A percentile compares a stretch with the other conserved stretches of the same genome.
Conservation (phyloP, 1,139 yeast species). For the Nadsonia commutata region DNA sequence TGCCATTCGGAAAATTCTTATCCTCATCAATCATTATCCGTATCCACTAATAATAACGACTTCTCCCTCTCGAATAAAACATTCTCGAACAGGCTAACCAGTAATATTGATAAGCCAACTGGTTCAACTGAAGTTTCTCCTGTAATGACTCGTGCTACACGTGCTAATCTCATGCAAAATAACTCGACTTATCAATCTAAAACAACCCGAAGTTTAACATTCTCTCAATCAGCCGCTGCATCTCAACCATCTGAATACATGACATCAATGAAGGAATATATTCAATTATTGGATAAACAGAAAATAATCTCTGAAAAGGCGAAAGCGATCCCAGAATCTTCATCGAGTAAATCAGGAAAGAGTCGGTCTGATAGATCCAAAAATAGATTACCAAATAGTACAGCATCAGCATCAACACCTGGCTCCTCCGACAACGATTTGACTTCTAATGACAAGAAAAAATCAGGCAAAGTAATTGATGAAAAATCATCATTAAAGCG, state of each 20-base stretch:
- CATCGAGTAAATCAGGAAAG: not conserved
- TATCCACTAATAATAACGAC: not conserved
- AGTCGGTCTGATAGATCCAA: not conserved
- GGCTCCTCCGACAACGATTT: not conserved
- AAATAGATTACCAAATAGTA: not conserved
- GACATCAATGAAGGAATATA: not conserved
- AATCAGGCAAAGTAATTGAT: not conserved
- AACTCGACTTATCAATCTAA: not conserved
- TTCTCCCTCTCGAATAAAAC: not conserved
- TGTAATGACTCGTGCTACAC: not conserved
- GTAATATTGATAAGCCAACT: not conserved
- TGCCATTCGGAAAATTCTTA: not conserved
- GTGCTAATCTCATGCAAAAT: not conserved
- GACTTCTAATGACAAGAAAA: not conserved
- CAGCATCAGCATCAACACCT: not conserved
- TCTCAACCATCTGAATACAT: too few relatives aligned
- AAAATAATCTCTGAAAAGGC: not conserved
- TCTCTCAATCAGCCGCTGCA: not conserved
- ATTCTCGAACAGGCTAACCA: not conserved
- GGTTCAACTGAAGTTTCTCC: not conserved
- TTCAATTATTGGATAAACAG: not conserved
- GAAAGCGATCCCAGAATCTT: not conserved
- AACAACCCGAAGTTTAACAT: not conserved
- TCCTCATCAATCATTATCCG: not conserved
- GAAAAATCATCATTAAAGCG: not conserved